Base-by-base conservation (phyloP, 2,329 filamentous ascomycete species). In the Parasarocladium wereldwijsianum region DNA sequence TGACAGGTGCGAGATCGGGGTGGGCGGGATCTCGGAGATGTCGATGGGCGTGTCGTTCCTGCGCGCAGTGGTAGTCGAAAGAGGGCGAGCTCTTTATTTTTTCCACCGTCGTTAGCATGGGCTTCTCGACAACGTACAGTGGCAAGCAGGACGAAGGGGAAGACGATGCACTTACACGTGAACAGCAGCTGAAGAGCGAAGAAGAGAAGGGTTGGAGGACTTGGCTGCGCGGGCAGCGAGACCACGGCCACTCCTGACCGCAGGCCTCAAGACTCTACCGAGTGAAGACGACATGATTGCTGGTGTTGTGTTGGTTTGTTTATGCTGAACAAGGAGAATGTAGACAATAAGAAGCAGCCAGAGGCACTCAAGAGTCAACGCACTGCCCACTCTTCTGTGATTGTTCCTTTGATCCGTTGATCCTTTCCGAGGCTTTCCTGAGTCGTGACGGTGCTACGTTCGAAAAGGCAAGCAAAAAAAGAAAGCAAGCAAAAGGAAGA, bases 1-100 rank as follows among this genome's bases (percentile, higher is more conserved):
- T 43, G 83, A 92, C 39, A 93, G 66, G 55, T 93, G 85, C 24
- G 80, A 80, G 57, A 98, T 93, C 31, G 90, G 90, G 5, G 87
- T 94, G 1, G 90, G 87, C 1, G 78, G 76, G 40, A 94, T 68
- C 27, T 81, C 75, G 36, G 76, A 66, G 44, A 93, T 73, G 54
- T 90, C 67, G 35, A 62, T 29, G 31, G 39, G 45, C 12, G 40
- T 32, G 28, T 52, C 47, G 42, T 55, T 54, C 41, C 61, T 66
- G 41, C 65, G 65, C 37, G 58, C 51, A 25, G 64, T 40, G 1
- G 76, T 79, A 28, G 66, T 66, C 21, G 75, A 78, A 34, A 84
- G 64, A 13, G 63, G 46, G 40, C 73, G 68, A 34, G 50, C 38
- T 23, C 28, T 30, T 14, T 10, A 21, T n/a, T 21, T n/a, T n/a